phyloP scores from a whole-genome alignment of 805 yeast species.

The Spathaspora girioi region DNA sequence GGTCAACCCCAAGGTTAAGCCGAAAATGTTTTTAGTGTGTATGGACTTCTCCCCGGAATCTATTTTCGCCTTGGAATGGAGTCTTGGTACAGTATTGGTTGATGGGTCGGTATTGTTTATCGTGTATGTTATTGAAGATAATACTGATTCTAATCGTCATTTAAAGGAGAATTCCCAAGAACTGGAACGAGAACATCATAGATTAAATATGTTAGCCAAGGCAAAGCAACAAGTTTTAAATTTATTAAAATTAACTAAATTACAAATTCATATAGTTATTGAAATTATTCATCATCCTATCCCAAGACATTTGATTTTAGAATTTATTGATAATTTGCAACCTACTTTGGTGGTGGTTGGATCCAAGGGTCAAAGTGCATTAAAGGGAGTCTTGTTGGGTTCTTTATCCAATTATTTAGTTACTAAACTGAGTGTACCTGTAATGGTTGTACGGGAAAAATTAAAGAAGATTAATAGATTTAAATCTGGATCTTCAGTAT shows the following conservation, averaged over 20 bases:
- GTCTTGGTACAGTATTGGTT: slow-evolving; percentile 77
- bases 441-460: slow-evolving; percentile 75
- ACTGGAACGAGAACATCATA: slow-evolving; percentile 29
- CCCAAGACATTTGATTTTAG: slow-evolving; percentile 67
- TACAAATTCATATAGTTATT: slow-evolving; percentile 69
- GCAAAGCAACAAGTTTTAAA: slow-evolving; percentile 44
- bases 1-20: slow-evolving; percentile 39
- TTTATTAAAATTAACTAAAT: slow-evolving; percentile 59
- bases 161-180: slow-evolving; percentile 38
- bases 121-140: slow-evolving; percentile 55
- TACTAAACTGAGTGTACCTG: slow-evolving; percentile 69
- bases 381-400: slow-evolving; percentile 72
- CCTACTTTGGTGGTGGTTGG: slow-evolving; percentile 77
- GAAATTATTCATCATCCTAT: slow-evolving; percentile 76
- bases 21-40: slow-evolving; percentile 68
- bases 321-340: slow-evolving; percentile 63
- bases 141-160: slow-evolving; percentile 35
- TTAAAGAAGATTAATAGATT: slow-evolving; percentile 64
- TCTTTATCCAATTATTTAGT: slow-evolving; percentile 70
- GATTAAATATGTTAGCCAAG: slow-evolving; percentile 37
- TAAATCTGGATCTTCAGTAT: slow-evolving; percentile 44
- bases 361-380: slow-evolving; percentile 67
- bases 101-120: slow-evolving; percentile 81
- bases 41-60: slow-evolving; percentile 84
- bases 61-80: slow-evolving; percentile 80